phyloP scores from a whole-genome alignment of 208 protist species.

The Crithidia mellificae region DNA sequence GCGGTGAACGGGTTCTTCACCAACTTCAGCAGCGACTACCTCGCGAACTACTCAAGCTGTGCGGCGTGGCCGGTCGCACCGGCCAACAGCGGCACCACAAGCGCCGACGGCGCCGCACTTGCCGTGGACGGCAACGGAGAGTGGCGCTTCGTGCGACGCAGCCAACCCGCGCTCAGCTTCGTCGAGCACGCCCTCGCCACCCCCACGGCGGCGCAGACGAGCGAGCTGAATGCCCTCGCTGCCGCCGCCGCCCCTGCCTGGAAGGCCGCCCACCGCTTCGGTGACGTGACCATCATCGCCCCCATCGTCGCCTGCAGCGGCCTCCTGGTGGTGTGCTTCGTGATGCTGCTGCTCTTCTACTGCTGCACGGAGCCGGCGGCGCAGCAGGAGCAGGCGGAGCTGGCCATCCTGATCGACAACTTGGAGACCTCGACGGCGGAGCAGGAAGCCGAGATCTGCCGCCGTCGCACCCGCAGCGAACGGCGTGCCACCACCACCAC shows the following conservation, averaged over 20 bases:
- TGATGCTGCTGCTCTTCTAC: constrained; percentile 28
- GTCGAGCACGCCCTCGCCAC: constrained; percentile 16
- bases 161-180: constrained; percentile 6
- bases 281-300: constrained; percentile 18
- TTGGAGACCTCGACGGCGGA: constrained; percentile 8
- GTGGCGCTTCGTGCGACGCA: constrained; percentile 25
- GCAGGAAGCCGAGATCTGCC: constrained; percentile 7
- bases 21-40: constrained; percentile 31
- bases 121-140: constrained; percentile 23
- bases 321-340: constrained; percentile 18
- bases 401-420: constrained; percentile 11
- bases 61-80: constrained; percentile 3
- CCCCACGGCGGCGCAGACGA: neutral
- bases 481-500: too few relatives aligned
- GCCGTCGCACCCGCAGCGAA: constrained; percentile 10
- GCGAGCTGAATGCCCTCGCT: constrained; percentile 1
- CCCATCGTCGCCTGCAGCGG: constrained; percentile 20
- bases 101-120: constrained; percentile 9
- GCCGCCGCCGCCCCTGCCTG: neutral
- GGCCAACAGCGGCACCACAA: neutral
- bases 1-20: constrained; percentile 36
- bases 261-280: constrained; percentile 6
- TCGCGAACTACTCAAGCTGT: constrained; percentile 5
- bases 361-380: constrained; percentile 5
- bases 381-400: constrained; percentile 8